Conservation (phyloP, 2,329 filamentous ascomycete genomes). For the Aspergillus eucalypticola region DNA sequence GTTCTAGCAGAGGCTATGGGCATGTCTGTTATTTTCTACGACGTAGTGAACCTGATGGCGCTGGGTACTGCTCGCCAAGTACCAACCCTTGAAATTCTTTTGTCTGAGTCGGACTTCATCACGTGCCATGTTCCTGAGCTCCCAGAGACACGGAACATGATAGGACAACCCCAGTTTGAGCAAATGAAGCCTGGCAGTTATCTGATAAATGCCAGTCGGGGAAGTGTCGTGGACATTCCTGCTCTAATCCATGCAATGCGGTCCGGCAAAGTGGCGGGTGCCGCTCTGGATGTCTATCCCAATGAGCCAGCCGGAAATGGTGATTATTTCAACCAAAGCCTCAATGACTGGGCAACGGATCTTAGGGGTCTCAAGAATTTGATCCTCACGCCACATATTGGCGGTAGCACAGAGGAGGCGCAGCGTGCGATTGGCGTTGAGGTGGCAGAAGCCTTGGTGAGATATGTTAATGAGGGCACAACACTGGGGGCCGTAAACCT, state of each 20-base stretch:
- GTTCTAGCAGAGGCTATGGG: constrained; percentile 97
- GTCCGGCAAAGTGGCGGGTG: constrained; percentile 82
- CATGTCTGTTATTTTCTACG: constrained; percentile 97
- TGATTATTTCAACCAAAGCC: constrained; percentile 82
- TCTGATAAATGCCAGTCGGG: constrained; percentile 92
- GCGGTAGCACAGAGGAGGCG: constrained; percentile 95
- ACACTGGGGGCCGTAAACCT: constrained; percentile 93
- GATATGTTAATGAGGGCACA: constrained; percentile 93
- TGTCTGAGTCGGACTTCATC: constrained; percentile 83
- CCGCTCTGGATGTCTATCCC: constrained; percentile 95
- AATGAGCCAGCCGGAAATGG: constrained; percentile 92
- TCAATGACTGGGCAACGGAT: constrained; percentile 85
- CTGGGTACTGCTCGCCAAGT: constrained; percentile 87
- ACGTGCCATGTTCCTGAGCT: constrained; percentile 93
- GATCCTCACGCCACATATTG: constrained; percentile 94
- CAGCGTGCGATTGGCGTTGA: constrained; percentile 95
- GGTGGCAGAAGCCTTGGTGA: constrained; percentile 81
- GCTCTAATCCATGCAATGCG: constrained; percentile 87
- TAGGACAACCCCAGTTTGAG: constrained; percentile 73
- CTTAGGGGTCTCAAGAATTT: constrained; percentile 84
- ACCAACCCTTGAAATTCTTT: constrained; percentile 70
- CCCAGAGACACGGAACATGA: constrained; percentile 89
- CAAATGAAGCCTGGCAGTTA: constrained; percentile 93
- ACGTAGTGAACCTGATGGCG: constrained; percentile 91
- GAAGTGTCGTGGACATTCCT: constrained; percentile 90